Evolutionary conservation across 2,329 filamentous ascomycete genomes (phyloP).

Genomic region (Gyromitra esculenta): DNA sequence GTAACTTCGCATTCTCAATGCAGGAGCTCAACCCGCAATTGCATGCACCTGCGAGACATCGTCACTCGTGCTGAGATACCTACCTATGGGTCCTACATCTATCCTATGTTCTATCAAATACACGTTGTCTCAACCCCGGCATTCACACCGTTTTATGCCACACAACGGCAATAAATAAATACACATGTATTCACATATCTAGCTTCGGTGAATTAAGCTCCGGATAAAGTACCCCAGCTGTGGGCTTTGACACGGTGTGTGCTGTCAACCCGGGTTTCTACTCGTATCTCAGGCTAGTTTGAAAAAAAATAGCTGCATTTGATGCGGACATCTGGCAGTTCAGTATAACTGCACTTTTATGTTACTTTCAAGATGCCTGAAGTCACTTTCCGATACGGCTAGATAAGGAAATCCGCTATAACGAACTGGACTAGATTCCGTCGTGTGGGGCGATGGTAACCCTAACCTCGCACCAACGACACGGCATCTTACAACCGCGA

Average conservation of each 20-base stretch:
- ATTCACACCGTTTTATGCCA: conserved; percentile 32
- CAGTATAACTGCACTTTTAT: conserved; percentile 31
- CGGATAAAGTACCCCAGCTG: background rate
- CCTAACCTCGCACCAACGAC: conserved; percentile 37
- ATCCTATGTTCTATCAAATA: background rate
- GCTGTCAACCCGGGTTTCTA: conserved; percentile 34
- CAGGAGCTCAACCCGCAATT: conserved; percentile 33
- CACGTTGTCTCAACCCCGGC: conserved; percentile 10
- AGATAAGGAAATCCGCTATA: conserved; percentile 33
- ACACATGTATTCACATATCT: background rate
- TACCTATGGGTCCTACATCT: background rate
- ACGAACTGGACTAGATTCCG: background rate
- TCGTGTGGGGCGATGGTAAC: conserved; percentile 4
- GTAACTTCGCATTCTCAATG: conserved; percentile 36
- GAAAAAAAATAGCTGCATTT: background rate
- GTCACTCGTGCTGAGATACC: conserved; percentile 21
- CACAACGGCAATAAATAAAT: background rate
- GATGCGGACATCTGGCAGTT: conserved; percentile 10
- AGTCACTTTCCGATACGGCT: conserved; percentile 32
- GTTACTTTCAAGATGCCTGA: conserved; percentile 16
- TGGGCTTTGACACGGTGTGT: conserved; percentile 27
- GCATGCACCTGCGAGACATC: conserved; percentile 39
- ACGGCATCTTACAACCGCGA: background rate
- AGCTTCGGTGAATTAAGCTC: conserved; percentile 24
- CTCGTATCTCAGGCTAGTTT: conserved; percentile 28